Evolutionary conservation across 1,284 basidiomycete genomes (phyloP), one percentile per base, ranked within the genome.

Genomic region (Ustilago bromivora): DNA sequence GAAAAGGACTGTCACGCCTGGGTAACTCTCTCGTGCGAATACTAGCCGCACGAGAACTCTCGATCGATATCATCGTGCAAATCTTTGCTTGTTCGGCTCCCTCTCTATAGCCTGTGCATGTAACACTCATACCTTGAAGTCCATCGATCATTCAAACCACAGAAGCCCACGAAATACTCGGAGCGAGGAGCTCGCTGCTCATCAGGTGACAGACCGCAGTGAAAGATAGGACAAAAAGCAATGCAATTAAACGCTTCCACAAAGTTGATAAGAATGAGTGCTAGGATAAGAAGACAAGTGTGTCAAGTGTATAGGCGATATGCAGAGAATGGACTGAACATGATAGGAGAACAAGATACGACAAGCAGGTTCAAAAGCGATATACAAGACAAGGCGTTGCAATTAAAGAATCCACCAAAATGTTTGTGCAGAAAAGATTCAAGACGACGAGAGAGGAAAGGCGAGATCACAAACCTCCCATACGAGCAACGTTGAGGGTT

Each of bases 201-300:
- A 32, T 8, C 47, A 51, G 11, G 23, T n/a, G 12, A 6, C 23
- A 28, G 23, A 12, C 23, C n/a, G 17, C 3, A 2, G 36, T 35
- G 36, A 7, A 34, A 6, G 15, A 4, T 13, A 32, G n/a, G 32
- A 34, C 35, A n/a, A 54, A 17, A 54, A 31, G 7, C 52, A 36
- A 6, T 57, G 41, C 36, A 38, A 65, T 71, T 65, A 61, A 47
- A 64, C 57, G 32, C 51, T 60, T 69, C 67, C 67, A 40, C 40
- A 58, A 55, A 28, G 40, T 15, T 19, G 32, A 31, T 46, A 47
- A 23, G 10, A 41, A 6, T 41, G 40, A 15, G 40, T 17, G 15
- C 13, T 15, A 17, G 15, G 15, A 17, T 15, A 38, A 40, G 3
- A 38, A 28, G 23, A 51, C 19, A 11, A 46, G 43, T 9, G 32